Evolutionary conservation across 805 yeast species (phyloP).

Genomic region (Schizosaccharomyces lindneri): DNA sequence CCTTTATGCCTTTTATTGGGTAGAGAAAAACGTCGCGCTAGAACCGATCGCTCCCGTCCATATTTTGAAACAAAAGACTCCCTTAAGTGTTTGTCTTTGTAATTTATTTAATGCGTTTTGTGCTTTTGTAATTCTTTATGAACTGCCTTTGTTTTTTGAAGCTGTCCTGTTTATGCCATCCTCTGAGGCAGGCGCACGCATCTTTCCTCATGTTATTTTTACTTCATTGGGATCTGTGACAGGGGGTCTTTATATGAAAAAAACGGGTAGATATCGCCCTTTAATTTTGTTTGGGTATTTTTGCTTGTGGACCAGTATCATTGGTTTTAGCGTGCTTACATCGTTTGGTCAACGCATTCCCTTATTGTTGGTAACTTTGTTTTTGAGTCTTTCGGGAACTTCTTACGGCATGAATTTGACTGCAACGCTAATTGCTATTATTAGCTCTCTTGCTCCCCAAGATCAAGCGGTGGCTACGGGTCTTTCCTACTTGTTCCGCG

Average conservation of each 20-base stretch:
- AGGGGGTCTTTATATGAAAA: slow-evolving; percentile 41
- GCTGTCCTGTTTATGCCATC: slow-evolving; percentile 29
- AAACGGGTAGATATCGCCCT: slow-evolving; percentile 37
- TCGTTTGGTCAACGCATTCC: slow-evolving; percentile 20
- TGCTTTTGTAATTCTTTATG: slow-evolving; percentile 36
- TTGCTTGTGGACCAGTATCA: slow-evolving; percentile 18
- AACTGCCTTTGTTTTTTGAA: slow-evolving; percentile 42
- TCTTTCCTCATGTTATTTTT: slow-evolving; percentile 32
- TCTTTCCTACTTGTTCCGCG: slow-evolving; percentile 67
- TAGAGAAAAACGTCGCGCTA: slow-evolving; percentile 25
- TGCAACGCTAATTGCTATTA: slow-evolving; percentile 45
- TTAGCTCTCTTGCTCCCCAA: slow-evolving; percentile 43
- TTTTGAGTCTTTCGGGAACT: slow-evolving; percentile 36
- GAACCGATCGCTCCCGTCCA: slow-evolving; percentile 48
- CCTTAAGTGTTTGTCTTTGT: slow-evolving; percentile 37
- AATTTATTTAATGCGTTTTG: slow-evolving; percentile 53
- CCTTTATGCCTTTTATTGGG: slow-evolving; percentile 20
- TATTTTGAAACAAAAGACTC: slow-evolving; percentile 32
- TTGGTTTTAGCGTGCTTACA: slow-evolving; percentile 7
- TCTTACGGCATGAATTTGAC: slow-evolving; percentile 48
- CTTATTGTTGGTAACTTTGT: slow-evolving; percentile 33
- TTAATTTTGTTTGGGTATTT: slow-evolving; percentile 22
- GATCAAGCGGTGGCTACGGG: slow-evolving; percentile 73
- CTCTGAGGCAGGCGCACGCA: slow-evolving; percentile 30
- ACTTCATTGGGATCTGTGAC: slow-evolving; percentile 41